Evolutionary conservation across 768 basidiomycete genomes (phyloP).

Genomic region (Suillus spraguei): DNA sequence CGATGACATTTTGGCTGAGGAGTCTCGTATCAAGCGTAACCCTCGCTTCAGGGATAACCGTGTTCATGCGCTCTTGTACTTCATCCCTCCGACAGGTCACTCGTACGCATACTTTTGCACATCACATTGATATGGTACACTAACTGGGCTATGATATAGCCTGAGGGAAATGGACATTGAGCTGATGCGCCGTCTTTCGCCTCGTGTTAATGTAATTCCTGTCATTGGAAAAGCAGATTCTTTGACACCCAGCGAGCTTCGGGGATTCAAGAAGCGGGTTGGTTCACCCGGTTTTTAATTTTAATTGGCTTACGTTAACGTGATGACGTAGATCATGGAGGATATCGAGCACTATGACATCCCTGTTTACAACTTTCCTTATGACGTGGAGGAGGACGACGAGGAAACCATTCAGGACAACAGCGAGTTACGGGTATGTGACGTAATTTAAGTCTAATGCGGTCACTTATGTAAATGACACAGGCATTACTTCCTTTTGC

Average conservation of each 20-base stretch:
- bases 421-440: constrained; percentile 83
- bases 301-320: constrained; percentile 11
- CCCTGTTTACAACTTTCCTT: constrained; percentile 99
- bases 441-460: constrained; percentile 7
- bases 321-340: constrained; percentile 83
- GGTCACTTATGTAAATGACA: constrained; percentile 13
- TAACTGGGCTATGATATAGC: constrained; percentile 36
- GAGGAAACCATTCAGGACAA: constrained; percentile 99
- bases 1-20: constrained; percentile 97
- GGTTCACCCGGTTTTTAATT: constrained; percentile 25
- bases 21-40: constrained; percentile 99
- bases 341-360: constrained; percentile 99
- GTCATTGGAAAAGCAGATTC: constrained; percentile 97
- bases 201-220: constrained; percentile 98
- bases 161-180: constrained; percentile 99
- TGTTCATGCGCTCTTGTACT: constrained; percentile 95
- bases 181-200: constrained; percentile 96
- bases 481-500: constrained; percentile 95
- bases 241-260: constrained; percentile 89
- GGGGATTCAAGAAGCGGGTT: constrained; percentile 94
- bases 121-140: neutral
- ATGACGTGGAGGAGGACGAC: constrained; percentile 98
- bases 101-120: constrained; percentile 58
- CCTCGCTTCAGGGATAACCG: constrained; percentile 99
- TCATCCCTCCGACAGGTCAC: constrained; percentile 98